A percentile compares a stretch with the other conserved stretches of the same genome.
phyloP scores from a whole-genome alignment of 108 stramenopile genomes.

The Fistulifera pelliculosa region DNA sequence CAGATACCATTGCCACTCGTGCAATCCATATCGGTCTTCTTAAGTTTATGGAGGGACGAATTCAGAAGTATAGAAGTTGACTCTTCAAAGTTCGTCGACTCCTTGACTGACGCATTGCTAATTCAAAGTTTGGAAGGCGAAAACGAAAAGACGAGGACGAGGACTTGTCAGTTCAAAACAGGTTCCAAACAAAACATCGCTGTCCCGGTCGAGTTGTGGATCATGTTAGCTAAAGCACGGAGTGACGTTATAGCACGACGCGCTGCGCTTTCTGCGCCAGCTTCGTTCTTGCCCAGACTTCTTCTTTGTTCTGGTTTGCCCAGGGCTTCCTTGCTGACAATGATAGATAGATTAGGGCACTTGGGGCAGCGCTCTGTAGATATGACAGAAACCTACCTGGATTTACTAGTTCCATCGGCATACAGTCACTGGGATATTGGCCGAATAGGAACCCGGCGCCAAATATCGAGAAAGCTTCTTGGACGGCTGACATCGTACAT shows the following conservation, averaged over 20 bases:
- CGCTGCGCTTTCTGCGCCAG: conserved; percentile 57
- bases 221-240: conserved; percentile 54
- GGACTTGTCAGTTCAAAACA: no score
- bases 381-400: conserved; percentile 21
- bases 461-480: conserved; percentile 36
- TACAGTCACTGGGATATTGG: conserved; percentile 60
- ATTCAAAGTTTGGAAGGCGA: neutral
- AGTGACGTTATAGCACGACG: conserved; percentile 48
- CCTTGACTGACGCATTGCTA: neutral
- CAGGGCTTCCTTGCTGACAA: conserved; percentile 40
- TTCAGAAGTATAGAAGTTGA: neutral
- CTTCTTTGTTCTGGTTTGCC: conserved; percentile 74
- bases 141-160: neutral
- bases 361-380: conserved; percentile 38
- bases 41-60: conserved; percentile 38
- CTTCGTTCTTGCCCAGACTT: conserved; percentile 47
- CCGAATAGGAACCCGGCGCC: conserved; percentile 28
- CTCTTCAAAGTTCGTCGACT: neutral
- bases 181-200: no score
- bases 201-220: conserved; percentile 34
- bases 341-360: conserved; percentile 54
- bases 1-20: conserved; percentile 11
- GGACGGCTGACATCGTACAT: conserved; percentile 61
- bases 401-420: conserved; percentile 48
- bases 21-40: conserved; percentile 32